A percentile compares a stretch with the other conserved stretches of the same genome.
Conservation (phyloP, 176 grass and related monocot species). For the Urochloa ruziziensis region DNA sequence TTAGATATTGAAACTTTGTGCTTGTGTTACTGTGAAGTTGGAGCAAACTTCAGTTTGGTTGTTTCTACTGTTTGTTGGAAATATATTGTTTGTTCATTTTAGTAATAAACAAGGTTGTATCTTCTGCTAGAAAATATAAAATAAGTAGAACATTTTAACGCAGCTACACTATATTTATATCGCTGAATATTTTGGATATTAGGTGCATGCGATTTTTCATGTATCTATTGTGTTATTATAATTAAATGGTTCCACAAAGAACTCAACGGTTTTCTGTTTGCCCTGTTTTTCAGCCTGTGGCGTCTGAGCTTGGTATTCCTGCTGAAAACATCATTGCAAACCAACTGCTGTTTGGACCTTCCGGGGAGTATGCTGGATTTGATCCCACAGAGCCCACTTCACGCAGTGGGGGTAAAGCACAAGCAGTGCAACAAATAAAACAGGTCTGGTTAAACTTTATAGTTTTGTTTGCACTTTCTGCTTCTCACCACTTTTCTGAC, state of each 20-base stretch:
- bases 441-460: constrained; percentile 40
- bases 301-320: constrained; percentile 74
- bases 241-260: background rate
- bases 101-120: background rate
- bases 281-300: constrained; percentile 67
- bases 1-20: background rate
- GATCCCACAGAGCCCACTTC: constrained; percentile 86
- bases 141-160: background rate
- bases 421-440: constrained; percentile 87
- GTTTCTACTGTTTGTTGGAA: background rate
- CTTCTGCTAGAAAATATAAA: background rate
- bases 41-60: constrained; percentile 4
- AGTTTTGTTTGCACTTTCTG: background rate
- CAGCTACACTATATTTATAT: background rate
- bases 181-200: background rate
- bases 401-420: constrained; percentile 82
- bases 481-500: constrained; percentile 16
- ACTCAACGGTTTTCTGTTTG: constrained; percentile 11
- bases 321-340: constrained; percentile 90
- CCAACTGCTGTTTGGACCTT: constrained; percentile 68
- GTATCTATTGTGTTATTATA: background rate
- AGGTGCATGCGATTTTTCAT: background rate
- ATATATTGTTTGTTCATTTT: background rate
- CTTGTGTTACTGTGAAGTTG: background rate
- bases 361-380: constrained; percentile 87